Conservation (phyloP, 2,329 filamentous ascomycete species). For the Xenoacremonium recifei region DNA sequence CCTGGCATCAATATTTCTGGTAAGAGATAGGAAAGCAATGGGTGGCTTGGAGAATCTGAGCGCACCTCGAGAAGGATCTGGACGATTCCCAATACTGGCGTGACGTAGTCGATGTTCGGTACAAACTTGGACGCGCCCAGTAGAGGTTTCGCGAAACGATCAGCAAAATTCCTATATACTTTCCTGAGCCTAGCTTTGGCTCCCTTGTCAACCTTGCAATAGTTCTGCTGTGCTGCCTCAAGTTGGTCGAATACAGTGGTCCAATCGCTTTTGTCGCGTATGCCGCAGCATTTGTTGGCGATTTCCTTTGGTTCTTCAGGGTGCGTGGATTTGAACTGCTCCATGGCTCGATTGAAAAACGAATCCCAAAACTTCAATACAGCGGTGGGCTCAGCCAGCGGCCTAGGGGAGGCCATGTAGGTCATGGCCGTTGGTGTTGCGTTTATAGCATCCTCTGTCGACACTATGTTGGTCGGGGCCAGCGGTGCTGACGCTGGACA, state of each 20-base stretch:
- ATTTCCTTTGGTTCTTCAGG: neutral
- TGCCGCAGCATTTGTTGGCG: neutral
- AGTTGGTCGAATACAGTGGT: neutral
- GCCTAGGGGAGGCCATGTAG: neutral
- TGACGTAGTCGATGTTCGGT: slow-evolving; percentile 1
- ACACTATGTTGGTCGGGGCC: no score
- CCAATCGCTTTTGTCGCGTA: slow-evolving; percentile 1
- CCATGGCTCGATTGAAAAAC: slow-evolving; percentile 1
- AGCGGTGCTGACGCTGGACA: no score
- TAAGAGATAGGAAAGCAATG: no score
- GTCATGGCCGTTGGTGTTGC: no score
- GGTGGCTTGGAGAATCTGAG: no score
- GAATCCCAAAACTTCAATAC: slow-evolving; percentile 2
- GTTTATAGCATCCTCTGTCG: no score
- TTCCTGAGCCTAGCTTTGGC: slow-evolving; percentile 1
- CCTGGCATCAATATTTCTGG: no score
- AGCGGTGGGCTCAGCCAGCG: neutral
- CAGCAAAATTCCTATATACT: slow-evolving; percentile 2
- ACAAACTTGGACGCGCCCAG: neutral
- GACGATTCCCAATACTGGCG: slow-evolving; percentile 1
- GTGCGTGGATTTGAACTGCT: neutral
- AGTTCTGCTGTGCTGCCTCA: neutral
- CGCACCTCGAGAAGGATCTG: slow-evolving; percentile 6
- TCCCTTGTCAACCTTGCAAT: neutral
- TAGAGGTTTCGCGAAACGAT: neutral